Evolutionary conservation across 768 basidiomycete genomes (phyloP), one percentile per base, ranked within the genome.

Genomic region (Pleurotus eryngii): DNA sequence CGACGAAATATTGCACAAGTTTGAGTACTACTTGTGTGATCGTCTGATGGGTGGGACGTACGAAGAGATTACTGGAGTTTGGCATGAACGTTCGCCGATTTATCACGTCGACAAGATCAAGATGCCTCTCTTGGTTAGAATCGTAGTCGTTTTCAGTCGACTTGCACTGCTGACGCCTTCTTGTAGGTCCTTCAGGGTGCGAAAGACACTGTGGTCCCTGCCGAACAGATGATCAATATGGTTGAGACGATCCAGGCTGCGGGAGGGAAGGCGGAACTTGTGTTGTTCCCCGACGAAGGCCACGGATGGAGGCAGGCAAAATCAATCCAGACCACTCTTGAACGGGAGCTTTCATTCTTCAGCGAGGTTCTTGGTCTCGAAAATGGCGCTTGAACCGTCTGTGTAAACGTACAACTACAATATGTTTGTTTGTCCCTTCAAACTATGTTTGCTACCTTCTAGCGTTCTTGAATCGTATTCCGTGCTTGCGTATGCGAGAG

Each of bases 1-100:
- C 14, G 76, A 76, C 4, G 68, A 74, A 35, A 76, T 79, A 48
- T 81, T 82, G 43, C 84, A 86, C 70, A 86, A 82, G 65, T 82
- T 80, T 47, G 78, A 81, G 66, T 70, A 72, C 49, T 64, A 64
- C 57, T 80, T 81, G 59, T 68, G 77, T 54, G 70, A 72, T 61
- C 75, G 76, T 61, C 65, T 86, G 38, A 60, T 84, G 27, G 83
- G 85, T 0, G 85, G 85, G 1, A 76, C 78, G 0, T 67, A 68
- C 2, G 67, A 73, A 27, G 72, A 81, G 56, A 63, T 79, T 12
- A 78, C 78, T 1, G 65, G 78, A 12, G 75, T 81, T 42, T 85
- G 83, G 65, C 63, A 67, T 9, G 75, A 76, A 43, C 73, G 85
- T 6, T 83, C 82, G 11, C 82, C 85, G 0, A 64, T 84, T 27